These are phyloP conservation scores for Bothriochloa decipiens DNA, from an alignment of 176 grass and related monocot genomes.

Conservation along the genomic window DNA sequence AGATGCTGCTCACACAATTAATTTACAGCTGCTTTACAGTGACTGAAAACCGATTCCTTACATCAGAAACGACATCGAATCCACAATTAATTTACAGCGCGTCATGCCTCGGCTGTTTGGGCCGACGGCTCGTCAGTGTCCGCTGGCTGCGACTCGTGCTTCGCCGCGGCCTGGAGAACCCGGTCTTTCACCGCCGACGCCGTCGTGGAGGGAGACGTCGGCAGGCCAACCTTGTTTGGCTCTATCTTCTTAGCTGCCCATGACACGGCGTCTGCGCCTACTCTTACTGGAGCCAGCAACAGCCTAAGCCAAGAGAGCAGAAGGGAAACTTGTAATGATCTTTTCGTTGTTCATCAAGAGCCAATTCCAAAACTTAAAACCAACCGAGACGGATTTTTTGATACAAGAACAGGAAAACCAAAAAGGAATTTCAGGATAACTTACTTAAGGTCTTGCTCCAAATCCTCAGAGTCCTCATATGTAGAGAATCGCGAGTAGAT, in stretches of 20 bases:
- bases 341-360: background rate
- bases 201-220: constrained; percentile 85
- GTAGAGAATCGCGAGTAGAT: constrained; percentile 67
- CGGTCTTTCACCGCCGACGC: constrained; percentile 88
- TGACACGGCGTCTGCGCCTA: constrained; percentile 66
- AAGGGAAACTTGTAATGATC: constrained; percentile 6
- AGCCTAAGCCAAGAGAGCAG: constrained; percentile 43
- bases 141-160: constrained; percentile 84
- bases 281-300: constrained; percentile 65
- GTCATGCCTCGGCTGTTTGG: constrained; percentile 71
- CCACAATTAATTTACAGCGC: background rate
- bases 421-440: background rate
- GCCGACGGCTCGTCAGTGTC: constrained; percentile 52
- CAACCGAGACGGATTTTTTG: background rate
- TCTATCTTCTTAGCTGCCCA: constrained; percentile 73
- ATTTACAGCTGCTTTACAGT: constrained; percentile 44
- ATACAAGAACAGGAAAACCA: background rate
- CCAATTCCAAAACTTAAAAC: background rate
- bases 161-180: constrained; percentile 86
- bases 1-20: constrained; percentile 21
- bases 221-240: constrained; percentile 77
- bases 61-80: constrained; percentile 23
- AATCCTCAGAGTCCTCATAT: constrained; percentile 65
- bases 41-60: constrained; percentile 9
- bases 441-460: constrained; percentile 83